Conservation (phyloP, 2,329 filamentous ascomycete genomes). For the Talaromyces atroroseus region DNA sequence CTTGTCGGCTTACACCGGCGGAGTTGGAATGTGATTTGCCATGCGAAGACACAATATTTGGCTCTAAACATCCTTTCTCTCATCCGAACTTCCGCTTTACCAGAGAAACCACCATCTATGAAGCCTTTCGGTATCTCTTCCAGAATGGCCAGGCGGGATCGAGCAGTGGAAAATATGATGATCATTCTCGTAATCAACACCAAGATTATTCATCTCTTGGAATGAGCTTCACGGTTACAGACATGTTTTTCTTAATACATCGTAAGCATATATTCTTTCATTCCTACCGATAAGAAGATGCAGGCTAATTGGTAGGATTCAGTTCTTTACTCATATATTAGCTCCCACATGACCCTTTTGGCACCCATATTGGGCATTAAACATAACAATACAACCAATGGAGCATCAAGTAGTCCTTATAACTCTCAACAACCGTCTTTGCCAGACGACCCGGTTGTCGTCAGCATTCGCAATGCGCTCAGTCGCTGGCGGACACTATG, state of each 20-base stretch:
- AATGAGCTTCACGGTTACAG: conserved; percentile 29
- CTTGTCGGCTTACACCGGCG: conserved; percentile 34
- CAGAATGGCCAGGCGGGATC: conserved; percentile 20
- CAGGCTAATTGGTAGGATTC: conserved; percentile 5
- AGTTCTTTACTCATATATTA: conserved; percentile 39
- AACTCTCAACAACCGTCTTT: neutral
- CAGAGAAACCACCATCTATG: conserved; percentile 31
- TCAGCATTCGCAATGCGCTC: conserved; percentile 30
- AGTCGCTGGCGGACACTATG: conserved; percentile 36
- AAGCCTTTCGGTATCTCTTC: conserved; percentile 38
- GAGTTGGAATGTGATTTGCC: conserved; percentile 43
- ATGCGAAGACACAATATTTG: conserved; percentile 37
- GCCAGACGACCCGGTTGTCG: conserved; percentile 27
- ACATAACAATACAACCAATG: neutral
- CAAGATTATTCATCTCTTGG: neutral
- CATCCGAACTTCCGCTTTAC: conserved; percentile 35
- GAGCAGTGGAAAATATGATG: conserved; percentile 1
- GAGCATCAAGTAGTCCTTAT: conserved; percentile 5
- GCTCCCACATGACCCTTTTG: conserved; percentile 35
- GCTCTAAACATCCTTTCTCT: conserved; percentile 38
- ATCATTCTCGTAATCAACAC: neutral
- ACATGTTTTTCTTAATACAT: conserved; percentile 42
- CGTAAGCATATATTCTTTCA: conserved; percentile 22
- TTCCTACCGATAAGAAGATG: neutral
- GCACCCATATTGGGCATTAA: conserved; percentile 24